Conservation (phyloP, 345 rosid species). For the Eutrema heterophyllum region DNA sequence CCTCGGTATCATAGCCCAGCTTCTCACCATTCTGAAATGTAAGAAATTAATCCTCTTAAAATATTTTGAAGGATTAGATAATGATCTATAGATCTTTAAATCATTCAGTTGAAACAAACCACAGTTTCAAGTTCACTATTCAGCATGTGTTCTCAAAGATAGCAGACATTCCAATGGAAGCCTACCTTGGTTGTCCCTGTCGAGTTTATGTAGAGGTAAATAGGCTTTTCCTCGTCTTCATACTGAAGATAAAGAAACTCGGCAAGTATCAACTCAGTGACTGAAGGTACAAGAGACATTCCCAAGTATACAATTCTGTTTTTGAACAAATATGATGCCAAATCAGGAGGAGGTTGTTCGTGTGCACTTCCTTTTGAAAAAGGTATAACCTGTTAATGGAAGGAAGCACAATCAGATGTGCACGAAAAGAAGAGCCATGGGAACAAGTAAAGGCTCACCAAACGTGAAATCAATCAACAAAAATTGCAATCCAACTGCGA, state of each 20-base stretch:
- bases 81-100: neutral
- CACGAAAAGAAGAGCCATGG: neutral
- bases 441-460: neutral
- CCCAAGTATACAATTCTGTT: slow-evolving; percentile 90
- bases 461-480: slow-evolving; percentile 1
- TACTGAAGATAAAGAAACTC: slow-evolving; percentile 91
- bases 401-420: neutral
- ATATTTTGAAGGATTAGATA: neutral
- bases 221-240: slow-evolving; percentile 76
- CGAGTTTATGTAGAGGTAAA: slow-evolving; percentile 88
- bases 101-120: neutral
- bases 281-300: slow-evolving; percentile 91
- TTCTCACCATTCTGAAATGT: slow-evolving; percentile 43
- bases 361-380: slow-evolving; percentile 63
- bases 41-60: neutral
- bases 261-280: slow-evolving; percentile 74
- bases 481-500: neutral
- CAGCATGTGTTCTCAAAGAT: neutral
- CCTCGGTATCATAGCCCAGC: slow-evolving; percentile 89
- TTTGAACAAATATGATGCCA: slow-evolving; percentile 78
- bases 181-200: slow-evolving; percentile 88
- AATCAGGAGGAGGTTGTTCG: slow-evolving; percentile 93
- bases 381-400: slow-evolving; percentile 69
- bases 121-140: neutral
- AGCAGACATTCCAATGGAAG: neutral